Conservation (phyloP, 768 basidiomycete species). For the Suillus subluteus region DNA sequence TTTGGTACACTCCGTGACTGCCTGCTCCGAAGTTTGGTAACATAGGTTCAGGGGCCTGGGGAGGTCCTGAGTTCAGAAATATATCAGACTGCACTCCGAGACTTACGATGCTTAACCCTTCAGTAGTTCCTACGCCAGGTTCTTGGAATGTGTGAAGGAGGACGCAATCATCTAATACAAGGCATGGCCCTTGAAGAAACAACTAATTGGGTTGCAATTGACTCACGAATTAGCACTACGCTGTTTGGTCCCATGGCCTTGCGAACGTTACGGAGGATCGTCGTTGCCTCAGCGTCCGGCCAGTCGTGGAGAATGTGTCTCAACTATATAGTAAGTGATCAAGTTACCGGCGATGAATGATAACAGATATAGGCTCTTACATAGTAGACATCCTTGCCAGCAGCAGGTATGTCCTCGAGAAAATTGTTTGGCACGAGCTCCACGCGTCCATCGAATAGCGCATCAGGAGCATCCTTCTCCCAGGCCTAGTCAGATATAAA, state of each 20-base stretch:
- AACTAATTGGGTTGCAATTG: too few relatives aligned
- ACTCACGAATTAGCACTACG: slow-evolving; percentile 38
- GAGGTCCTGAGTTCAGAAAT: slow-evolving; percentile 4
- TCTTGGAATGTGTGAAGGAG: slow-evolving; percentile 19
- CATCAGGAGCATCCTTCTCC: slow-evolving; percentile 23
- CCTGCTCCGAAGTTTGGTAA: slow-evolving; percentile 52
- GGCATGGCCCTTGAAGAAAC: background rate
- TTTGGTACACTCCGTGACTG: slow-evolving; percentile 42
- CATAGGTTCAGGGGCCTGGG: slow-evolving; percentile 47
- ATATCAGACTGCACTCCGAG: background rate
- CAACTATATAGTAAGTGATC: slow-evolving; percentile 17
- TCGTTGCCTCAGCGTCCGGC: slow-evolving; percentile 36
- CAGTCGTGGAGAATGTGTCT: slow-evolving; percentile 40
- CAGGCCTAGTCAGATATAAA: slow-evolving; percentile 11
- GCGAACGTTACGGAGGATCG: slow-evolving; percentile 34
- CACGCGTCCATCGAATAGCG: slow-evolving; percentile 20
- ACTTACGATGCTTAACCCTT: background rate
- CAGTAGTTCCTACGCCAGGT: background rate
- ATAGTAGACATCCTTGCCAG: slow-evolving; percentile 28
- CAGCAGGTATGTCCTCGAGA: slow-evolving; percentile 21
- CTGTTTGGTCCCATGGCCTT: slow-evolving; percentile 33
- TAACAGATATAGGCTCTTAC: slow-evolving; percentile 11
- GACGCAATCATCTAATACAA: slow-evolving; percentile 25
- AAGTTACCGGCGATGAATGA: background rate
- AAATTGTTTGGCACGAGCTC: slow-evolving; percentile 26